Percentiles rank a stretch among this genome's conserved stretches.
Evolutionary conservation across 306 rosid genomes (phyloP).

Genomic region (Heteromeles arbutifolia): DNA sequence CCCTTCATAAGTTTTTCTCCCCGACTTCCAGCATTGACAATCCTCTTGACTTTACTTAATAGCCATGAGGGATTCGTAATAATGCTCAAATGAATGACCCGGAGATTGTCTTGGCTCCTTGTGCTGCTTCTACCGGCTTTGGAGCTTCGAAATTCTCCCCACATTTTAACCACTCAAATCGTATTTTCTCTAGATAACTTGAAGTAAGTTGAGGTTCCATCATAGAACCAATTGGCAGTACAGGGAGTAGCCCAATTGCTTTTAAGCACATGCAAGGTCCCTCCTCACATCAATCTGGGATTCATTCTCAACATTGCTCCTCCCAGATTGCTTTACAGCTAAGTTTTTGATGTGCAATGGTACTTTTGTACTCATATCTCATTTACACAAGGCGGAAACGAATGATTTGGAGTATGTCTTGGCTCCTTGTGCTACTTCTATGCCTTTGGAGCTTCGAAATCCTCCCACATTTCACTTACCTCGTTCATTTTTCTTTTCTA

Average conservation of each 20-base stretch:
- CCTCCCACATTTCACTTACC: not conserved
- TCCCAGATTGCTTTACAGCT: not conserved
- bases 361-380: not conserved
- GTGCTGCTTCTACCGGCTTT: not conserved
- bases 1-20: not conserved
- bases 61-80: not conserved
- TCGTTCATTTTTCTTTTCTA: not conserved
- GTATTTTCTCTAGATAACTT: not conserved
- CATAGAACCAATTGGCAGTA: no score
- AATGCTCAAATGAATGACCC: not conserved
- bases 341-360: not conserved
- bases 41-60: not conserved
- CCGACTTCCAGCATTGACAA: not conserved
- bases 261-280: no score
- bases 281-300: no score
- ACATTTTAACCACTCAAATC: not conserved
- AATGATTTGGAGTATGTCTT: conserved; percentile 2
- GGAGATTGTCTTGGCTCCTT: conserved; percentile 5
- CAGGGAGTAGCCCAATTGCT: no score
- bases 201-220: no score
- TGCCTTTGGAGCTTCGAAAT: conserved; percentile 3
- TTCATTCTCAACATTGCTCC: not conserved
- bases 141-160: not conserved
- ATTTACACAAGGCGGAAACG: not conserved
- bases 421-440: not conserved